Evolutionary conservation across 2,329 filamentous ascomycete genomes (phyloP).

Genomic region (Trichoderma cornu-damae): DNA sequence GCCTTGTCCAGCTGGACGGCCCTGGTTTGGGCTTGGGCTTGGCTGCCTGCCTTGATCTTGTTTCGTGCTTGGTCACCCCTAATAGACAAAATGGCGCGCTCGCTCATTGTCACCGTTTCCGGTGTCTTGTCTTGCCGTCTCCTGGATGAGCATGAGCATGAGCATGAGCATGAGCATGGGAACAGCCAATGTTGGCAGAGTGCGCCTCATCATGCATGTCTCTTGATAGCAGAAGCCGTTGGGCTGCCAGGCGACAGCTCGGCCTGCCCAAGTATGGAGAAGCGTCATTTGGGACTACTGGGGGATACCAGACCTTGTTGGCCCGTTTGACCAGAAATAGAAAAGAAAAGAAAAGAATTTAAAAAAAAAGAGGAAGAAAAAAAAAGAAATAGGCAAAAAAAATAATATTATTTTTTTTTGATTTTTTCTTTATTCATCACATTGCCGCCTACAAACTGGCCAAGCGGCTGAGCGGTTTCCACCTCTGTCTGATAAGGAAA

Average conservation of each 20-base stretch:
- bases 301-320: neutral
- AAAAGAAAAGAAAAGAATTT: too few relatives aligned
- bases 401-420: too few relatives aligned
- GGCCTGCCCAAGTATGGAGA: slow-evolving; percentile 10
- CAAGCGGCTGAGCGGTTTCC: neutral
- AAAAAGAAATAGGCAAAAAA: too few relatives aligned
- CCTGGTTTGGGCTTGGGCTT: too few relatives aligned
- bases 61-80: neutral
- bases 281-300: neutral
- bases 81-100: neutral
- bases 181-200: neutral
- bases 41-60: neutral
- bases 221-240: slow-evolving; percentile 14
- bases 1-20: neutral
- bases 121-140: neutral
- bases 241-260: neutral
- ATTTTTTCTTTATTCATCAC: neutral
- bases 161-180: too few relatives aligned
- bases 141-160: neutral
- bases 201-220: slow-evolving; percentile 16
- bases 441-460: neutral
- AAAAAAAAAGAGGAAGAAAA: too few relatives aligned
- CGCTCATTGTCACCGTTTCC: slow-evolving; percentile 10
- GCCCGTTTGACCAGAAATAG: neutral
- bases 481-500: too few relatives aligned